A percentile compares a stretch with the other conserved stretches of the same genome.
These are phyloP conservation scores for Acanthamoeba castellanii DNA, from an alignment of 208 protist genomes.

Conservation along the genomic window DNA sequence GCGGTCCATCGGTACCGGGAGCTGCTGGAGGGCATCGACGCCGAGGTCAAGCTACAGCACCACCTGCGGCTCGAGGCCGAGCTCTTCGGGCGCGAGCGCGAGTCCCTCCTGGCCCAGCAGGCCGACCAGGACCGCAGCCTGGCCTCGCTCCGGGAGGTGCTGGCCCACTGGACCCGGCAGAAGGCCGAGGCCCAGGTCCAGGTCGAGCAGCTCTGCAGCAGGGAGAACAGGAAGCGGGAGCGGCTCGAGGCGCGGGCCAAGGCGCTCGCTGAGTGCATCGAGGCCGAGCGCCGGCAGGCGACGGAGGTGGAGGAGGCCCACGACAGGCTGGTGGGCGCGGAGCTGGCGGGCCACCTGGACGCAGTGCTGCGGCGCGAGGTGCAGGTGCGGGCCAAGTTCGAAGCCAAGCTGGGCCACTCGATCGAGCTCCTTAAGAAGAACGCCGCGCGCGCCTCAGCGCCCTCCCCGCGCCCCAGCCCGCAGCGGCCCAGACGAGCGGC, in stretches of 20 bases:
- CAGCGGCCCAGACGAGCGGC: neutral
- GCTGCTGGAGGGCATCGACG: neutral
- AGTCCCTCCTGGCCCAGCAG: neutral
- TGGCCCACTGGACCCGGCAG: neutral
- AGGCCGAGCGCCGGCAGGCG: conserved; percentile 4
- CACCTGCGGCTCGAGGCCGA: conserved; percentile 19
- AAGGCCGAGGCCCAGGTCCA: conserved; percentile 1
- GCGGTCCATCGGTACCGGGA: neutral
- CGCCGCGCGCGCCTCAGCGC: neutral
- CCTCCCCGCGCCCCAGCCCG: neutral
- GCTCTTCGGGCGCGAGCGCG: neutral
- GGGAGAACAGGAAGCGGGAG: conserved; percentile 15
- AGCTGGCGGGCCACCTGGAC: neutral
- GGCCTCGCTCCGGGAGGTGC: neutral
- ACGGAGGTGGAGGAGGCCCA: neutral
- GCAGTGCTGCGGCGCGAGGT: neutral
- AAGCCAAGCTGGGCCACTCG: conserved; percentile 22
- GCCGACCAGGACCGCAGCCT: neutral
- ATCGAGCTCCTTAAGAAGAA: conserved; percentile 37
- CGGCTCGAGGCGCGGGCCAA: conserved; percentile 34
- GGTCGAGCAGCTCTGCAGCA: neutral
- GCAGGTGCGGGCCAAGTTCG: neutral
- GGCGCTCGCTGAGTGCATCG: neutral
- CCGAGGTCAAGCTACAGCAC: conserved; percentile 28
- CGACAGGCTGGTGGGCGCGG: neutral